phyloP scores from a whole-genome alignment of 768 basidiomycete genomes.

The Amanita phalloides region DNA sequence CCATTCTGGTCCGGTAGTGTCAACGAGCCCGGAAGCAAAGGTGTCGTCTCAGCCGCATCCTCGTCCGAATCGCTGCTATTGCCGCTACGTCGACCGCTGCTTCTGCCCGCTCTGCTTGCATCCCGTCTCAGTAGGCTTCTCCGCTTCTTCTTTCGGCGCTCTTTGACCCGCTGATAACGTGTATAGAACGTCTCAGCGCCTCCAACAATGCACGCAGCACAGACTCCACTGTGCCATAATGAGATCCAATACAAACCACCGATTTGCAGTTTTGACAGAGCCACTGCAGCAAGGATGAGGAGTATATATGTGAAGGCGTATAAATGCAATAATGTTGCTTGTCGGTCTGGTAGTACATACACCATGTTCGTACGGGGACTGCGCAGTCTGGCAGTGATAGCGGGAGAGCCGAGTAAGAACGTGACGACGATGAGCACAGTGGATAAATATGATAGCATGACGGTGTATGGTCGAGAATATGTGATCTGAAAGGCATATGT shows the following conservation, averaged over 20 bases:
- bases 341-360: conserved; percentile 13
- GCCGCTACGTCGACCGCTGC: neutral
- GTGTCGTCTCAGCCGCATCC: neutral
- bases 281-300: conserved; percentile 38
- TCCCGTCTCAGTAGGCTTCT: neutral
- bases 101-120: neutral
- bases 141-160: conserved; percentile 4
- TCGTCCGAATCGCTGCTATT: conserved; percentile 3
- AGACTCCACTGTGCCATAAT: conserved; percentile 37
- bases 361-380: neutral
- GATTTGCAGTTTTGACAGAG: conserved; percentile 28
- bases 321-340: conserved; percentile 37
- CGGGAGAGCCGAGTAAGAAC: conserved; percentile 27
- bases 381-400: conserved; percentile 15
- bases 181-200: conserved; percentile 20
- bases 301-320: conserved; percentile 51
- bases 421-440: conserved; percentile 39
- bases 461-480: conserved; percentile 45
- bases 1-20: conserved; percentile 9
- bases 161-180: neutral
- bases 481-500: conserved; percentile 34
- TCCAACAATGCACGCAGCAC: conserved; percentile 28
- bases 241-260: conserved; percentile 50
- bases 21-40: conserved; percentile 2
- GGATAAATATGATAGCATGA: conserved; percentile 37